A percentile compares a stretch with the other conserved stretches of the same genome.
These are phyloP conservation scores for Ephemerocybe angulata DNA, from an alignment of 768 basidiomycete species.

Conservation along the genomic window DNA sequence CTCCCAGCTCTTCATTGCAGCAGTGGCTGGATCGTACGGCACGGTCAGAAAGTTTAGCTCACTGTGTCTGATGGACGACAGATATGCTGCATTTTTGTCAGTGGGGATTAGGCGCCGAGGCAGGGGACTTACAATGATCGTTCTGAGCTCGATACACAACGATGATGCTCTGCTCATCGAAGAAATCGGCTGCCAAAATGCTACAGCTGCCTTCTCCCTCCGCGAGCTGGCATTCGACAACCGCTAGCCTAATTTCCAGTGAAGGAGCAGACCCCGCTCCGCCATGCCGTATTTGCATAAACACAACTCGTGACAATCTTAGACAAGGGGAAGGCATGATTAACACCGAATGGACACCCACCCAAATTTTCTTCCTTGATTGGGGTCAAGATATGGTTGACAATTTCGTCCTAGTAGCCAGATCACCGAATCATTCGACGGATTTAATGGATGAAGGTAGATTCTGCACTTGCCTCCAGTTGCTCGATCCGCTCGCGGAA, in stretches of 20 bases:
- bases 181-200: constrained; percentile 69
- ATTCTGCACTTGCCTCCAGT: constrained; percentile 51
- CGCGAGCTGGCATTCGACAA: constrained; percentile 53
- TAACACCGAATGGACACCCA: constrained; percentile 13
- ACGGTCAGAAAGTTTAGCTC: constrained; percentile 1
- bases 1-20: neutral
- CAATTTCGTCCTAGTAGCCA: neutral
- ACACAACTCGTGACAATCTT: constrained; percentile 42
- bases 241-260: constrained; percentile 6
- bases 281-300: constrained; percentile 51
- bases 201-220: constrained; percentile 42
- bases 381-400: constrained; percentile 27
- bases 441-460: neutral
- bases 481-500: constrained; percentile 53
- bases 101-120: neutral
- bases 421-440: neutral
- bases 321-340: neutral
- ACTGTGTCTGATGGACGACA: neutral
- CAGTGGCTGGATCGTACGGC: neutral
- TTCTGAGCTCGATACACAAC: constrained; percentile 55
- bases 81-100: neutral
- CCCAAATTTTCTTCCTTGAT: constrained; percentile 28
- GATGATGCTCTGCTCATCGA: constrained; percentile 69
- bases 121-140: constrained; percentile 43
- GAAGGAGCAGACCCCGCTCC: constrained; percentile 30